phyloP scores from a whole-genome alignment of 495 filamentous ascomycete species.

The Tetracladium marchalianum region DNA sequence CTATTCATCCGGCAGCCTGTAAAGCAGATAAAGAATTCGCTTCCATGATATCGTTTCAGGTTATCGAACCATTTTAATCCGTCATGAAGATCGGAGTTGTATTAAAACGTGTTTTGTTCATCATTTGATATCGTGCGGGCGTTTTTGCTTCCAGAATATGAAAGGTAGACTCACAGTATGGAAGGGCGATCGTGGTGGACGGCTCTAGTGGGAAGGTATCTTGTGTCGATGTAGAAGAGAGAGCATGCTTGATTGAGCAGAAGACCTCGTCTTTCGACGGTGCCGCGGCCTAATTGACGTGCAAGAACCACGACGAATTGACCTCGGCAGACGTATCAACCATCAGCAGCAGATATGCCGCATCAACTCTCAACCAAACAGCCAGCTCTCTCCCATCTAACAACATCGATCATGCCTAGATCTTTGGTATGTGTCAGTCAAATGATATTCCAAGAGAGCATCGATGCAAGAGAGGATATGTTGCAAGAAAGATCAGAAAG shows the following conservation, averaged over 20 bases:
- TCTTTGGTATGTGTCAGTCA: not conserved
- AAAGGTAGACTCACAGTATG: conserved; percentile 9
- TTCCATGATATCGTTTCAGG: conserved; percentile 11
- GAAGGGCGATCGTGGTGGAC: not conserved
- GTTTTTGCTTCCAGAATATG: not conserved
- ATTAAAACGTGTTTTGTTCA: conserved; percentile 24
- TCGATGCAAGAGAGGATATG: not conserved
- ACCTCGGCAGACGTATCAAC: no score
- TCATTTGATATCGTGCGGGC: conserved; percentile 10
- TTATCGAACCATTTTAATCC: conserved; percentile 24
- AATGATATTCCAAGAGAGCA: not conserved
- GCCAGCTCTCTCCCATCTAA: no score
- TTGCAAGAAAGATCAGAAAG: conserved; percentile 16
- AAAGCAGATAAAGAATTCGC: not conserved
- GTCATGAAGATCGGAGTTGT: conserved; percentile 19
- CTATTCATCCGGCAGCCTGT: no score
- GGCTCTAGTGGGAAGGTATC: not conserved
- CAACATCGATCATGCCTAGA: not conserved
- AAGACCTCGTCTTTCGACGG: not conserved
- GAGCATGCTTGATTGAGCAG: not conserved
- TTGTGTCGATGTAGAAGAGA: no score
- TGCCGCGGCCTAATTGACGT: no score
- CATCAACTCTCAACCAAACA: no score
- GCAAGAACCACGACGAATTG: no score
- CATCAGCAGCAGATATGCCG: no score